A percentile compares a stretch with the other conserved stretches of the same genome.
These are phyloP conservation scores for Flagelloscypha sp. DNA, from an alignment of 768 basidiomycete species.

Conservation along the genomic window DNA sequence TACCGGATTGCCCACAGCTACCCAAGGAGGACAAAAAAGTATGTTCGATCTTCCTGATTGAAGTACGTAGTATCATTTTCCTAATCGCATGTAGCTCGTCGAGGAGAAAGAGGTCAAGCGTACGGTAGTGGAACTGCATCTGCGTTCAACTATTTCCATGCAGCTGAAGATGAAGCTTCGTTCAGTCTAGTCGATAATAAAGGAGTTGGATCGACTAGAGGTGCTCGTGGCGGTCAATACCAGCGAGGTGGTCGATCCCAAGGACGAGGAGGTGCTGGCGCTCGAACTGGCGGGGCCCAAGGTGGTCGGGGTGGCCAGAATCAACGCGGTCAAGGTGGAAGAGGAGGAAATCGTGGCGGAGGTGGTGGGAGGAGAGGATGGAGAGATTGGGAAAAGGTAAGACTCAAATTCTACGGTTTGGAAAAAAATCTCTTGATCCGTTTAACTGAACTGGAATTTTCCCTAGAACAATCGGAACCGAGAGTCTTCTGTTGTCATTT, in stretches of 20 bases:
- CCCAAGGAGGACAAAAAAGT: too few relatives aligned
- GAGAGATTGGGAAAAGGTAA: conserved; percentile 93
- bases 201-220: conserved; percentile 45
- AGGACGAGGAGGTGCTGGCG: conserved; percentile 34
- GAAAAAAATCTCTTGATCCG: neutral
- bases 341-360: conserved; percentile 36
- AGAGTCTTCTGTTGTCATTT: conserved; percentile 90
- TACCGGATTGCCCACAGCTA: too few relatives aligned
- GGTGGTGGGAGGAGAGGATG: conserved; percentile 70
- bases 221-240: conserved; percentile 29
- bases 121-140: conserved; percentile 87
- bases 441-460: too few relatives aligned
- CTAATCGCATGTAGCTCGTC: too few relatives aligned
- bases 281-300: conserved; percentile 32
- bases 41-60: too few relatives aligned
- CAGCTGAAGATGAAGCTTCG: conserved; percentile 94
- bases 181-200: conserved; percentile 97
- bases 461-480: conserved; percentile 70
- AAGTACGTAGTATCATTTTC: too few relatives aligned
- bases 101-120: conserved; percentile 74
- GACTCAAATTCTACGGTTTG: conserved; percentile 8
- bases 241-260: conserved; percentile 38
- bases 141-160: conserved; percentile 94
- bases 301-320: conserved; percentile 20
- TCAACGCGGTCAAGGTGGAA: conserved; percentile 13